Evolutionary conservation across 148 eudicot genomes (phyloP).

Genomic region (Beta vulgaris): DNA sequence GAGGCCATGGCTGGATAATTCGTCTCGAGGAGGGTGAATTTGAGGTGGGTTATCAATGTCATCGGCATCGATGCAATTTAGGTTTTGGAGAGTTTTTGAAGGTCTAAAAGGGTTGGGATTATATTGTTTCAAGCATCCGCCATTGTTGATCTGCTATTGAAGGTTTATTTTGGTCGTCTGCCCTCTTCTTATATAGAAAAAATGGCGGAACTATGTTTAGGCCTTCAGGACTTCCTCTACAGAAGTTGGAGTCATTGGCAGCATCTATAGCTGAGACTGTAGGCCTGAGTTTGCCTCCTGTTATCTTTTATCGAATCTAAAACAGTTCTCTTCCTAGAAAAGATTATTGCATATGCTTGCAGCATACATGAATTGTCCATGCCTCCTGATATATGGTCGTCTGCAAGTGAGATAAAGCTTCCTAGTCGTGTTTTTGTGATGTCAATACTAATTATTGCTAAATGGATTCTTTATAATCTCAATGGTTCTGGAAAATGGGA

Average conservation of each 20-base stretch:
- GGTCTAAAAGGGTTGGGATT: no score
- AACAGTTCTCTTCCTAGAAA: constrained; percentile 53
- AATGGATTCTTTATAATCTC: constrained; percentile 64
- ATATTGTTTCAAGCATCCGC: no score
- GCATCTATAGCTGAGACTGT: constrained; percentile 58
- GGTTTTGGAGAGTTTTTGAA: no score
- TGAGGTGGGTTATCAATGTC: no score
- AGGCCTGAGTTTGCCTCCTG: constrained; percentile 73
- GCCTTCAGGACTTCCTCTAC: constrained; percentile 50
- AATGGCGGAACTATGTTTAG: constrained; percentile 86
- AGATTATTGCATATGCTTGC: constrained; percentile 67
- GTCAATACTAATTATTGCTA: constrained; percentile 72
- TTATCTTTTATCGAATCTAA: constrained; percentile 58
- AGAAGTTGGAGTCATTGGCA: constrained; percentile 74
- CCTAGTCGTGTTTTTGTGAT: constrained; percentile 78
- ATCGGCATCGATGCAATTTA: no score
- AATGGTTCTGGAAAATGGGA: constrained; percentile 95
- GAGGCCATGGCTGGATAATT: no score
- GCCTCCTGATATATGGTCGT: constrained; percentile 78
- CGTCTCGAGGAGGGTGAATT: no score
- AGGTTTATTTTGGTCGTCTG: no score
- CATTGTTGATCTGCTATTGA: no score
- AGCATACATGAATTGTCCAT: constrained; percentile 72
- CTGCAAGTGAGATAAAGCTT: constrained; percentile 54
- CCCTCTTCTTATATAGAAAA: no score